Base-by-base conservation (phyloP, 179 eudicot genomes). In the Beta macrorhiza region DNA sequence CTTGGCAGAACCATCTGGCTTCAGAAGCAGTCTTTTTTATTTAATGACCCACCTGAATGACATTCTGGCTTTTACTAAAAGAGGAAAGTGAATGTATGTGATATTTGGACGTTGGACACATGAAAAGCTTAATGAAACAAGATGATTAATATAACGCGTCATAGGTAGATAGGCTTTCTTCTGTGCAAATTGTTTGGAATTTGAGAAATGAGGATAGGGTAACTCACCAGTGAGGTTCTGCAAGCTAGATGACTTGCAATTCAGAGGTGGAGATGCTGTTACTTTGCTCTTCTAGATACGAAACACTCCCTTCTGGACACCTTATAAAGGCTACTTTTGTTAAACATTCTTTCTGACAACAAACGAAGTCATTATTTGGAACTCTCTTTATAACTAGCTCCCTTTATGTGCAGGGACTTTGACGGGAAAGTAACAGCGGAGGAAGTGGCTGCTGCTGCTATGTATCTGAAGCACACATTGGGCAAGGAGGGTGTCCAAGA, bases 401-500 rank as follows among this genome's bases (percentile, higher is more conserved):
- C 8, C 2, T 10, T 4, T 25, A 17, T 72, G 13, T 74, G 56
- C 85, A 65, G 82, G 77, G 77, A 72, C 78, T 72, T 77, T 14
- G 78, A 87, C n/a, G 78, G 81, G 67, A 79, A 76, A 86, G 82
- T 78, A 73, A 75, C 81, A 49, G 55, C 78, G 53, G 78, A 56
- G 84, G 97, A 90, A 85, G 94, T 92, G 63, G 92, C 89, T 83
- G 86, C 90, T 79, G 94, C 97, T 77, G 92, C 93, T 59, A 82
- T 80, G 82, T 91, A 91, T 88, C 86, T 92, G 76, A 92, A 91
- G 86, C 90, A 90, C 82, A 91, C 92, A 68, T 85, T 92, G 59
- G 93, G 85, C 77, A 89, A 89, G 83, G 94, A 92, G 79, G 97
- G 93, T 67, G 76, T 92, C 72, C 92, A 90, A 91, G 94, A 91